These are phyloP conservation scores for Lumnitzera racemosa DNA, from an alignment of 345 rosid species.

Conservation along the genomic window DNA sequence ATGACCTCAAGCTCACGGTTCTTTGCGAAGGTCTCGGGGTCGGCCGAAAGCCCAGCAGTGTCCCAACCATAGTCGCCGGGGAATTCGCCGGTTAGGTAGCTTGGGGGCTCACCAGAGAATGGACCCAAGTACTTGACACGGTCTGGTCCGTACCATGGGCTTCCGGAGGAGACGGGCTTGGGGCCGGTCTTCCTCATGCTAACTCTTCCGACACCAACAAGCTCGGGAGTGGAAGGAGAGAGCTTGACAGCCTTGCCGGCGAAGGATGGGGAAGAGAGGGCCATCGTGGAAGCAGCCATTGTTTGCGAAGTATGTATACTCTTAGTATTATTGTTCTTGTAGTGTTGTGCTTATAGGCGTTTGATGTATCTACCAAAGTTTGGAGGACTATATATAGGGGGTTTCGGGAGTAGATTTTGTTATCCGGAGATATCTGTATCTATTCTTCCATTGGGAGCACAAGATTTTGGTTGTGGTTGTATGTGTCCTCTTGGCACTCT, in stretches of 20 bases:
- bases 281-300: slow-evolving; percentile 67
- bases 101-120: slow-evolving; percentile 53
- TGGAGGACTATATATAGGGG: slow-evolving; percentile 19
- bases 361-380: background rate
- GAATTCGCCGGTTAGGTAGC: slow-evolving; percentile 76
- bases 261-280: slow-evolving; percentile 61
- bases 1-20: slow-evolving; percentile 87
- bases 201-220: slow-evolving; percentile 49
- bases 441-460: slow-evolving; percentile 39
- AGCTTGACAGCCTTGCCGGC: slow-evolving; percentile 54
- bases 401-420: slow-evolving; percentile 9
- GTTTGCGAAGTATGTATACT: background rate
- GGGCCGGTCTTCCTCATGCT: slow-evolving; percentile 42
- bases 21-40: slow-evolving; percentile 84
- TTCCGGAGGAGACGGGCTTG: slow-evolving; percentile 36
- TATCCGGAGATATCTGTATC: slow-evolving; percentile 44
- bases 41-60: slow-evolving; percentile 81
- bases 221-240: slow-evolving; percentile 29
- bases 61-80: slow-evolving; percentile 75
- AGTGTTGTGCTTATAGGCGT: too few species aligned
- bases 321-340: too few species aligned
- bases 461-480: slow-evolving; percentile 30
- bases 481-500: slow-evolving; percentile 22
- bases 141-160: slow-evolving; percentile 74
- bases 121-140: slow-evolving; percentile 79